Conservation (phyloP, 495 filamentous ascomycete species). For the Aspergillus nanangensis region DNA sequence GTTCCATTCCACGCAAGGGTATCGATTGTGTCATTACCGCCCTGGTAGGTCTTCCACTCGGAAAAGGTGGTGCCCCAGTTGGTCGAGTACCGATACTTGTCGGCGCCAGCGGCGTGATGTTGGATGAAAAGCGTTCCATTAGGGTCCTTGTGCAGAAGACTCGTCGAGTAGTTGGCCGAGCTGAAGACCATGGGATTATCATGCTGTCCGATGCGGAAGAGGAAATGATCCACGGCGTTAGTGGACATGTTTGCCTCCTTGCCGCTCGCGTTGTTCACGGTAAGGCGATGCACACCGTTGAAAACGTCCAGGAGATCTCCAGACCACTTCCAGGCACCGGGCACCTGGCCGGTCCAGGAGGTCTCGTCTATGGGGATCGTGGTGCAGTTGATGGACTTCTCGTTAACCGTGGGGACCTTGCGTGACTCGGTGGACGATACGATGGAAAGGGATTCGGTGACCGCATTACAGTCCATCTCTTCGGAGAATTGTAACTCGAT, state of each 20-base stretch:
- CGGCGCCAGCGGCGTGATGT: slow-evolving; percentile 60
- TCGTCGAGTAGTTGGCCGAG: slow-evolving; percentile 54
- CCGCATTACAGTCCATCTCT: slow-evolving; percentile 55
- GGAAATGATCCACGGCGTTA: slow-evolving; percentile 49
- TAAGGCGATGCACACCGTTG: slow-evolving; percentile 59
- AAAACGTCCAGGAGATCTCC: slow-evolving; percentile 51
- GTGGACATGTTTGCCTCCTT: slow-evolving; percentile 31
- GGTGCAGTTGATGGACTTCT: slow-evolving; percentile 36
- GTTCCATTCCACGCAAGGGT: slow-evolving; percentile 55
- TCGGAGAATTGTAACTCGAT: slow-evolving; percentile 55
- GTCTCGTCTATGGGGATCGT: slow-evolving; percentile 19
- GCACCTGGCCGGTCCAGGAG: slow-evolving; percentile 41
- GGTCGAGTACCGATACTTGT: slow-evolving; percentile 57
- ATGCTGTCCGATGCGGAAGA: slow-evolving; percentile 50
- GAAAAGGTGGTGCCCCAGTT: slow-evolving; percentile 59
- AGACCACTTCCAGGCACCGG: slow-evolving; percentile 48
- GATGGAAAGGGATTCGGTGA: slow-evolving; percentile 44
- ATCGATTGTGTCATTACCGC: slow-evolving; percentile 40
- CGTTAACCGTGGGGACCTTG: slow-evolving; percentile 31
- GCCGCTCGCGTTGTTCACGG: slow-evolving; percentile 51
- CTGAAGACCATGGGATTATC: slow-evolving; percentile 60
- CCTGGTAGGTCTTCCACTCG: slow-evolving; percentile 52
- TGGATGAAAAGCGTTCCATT: slow-evolving; percentile 43
- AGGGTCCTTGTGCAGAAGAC: slow-evolving; percentile 37
- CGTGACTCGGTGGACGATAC: slow-evolving; percentile 48